These are phyloP conservation scores for Sugiyamaella grinbergsii DNA, from an alignment of 1,139 yeast species.

Conservation along the genomic window DNA sequence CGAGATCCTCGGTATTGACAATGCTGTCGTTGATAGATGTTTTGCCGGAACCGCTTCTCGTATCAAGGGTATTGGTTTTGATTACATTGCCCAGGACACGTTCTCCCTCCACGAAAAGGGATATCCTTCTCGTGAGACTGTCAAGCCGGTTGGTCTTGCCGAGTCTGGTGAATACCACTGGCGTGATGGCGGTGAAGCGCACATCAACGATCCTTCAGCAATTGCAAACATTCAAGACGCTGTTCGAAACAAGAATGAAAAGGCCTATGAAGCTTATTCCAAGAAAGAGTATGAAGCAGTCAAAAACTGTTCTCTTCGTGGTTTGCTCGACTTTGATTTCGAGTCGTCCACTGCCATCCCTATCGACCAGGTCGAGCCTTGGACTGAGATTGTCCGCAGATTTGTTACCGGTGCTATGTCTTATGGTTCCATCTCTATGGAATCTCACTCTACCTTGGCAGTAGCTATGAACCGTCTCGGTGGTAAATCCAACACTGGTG, in stretches of 20 bases:
- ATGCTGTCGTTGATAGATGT: slow-evolving; percentile 91
- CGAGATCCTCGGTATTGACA: slow-evolving; percentile 95
- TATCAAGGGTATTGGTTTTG: slow-evolving; percentile 93
- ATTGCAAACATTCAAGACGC: slow-evolving; percentile 96
- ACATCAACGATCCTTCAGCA: slow-evolving; percentile 91
- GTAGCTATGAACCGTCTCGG: slow-evolving; percentile 98
- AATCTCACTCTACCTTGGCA: slow-evolving; percentile 95
- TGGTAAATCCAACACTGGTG: slow-evolving; percentile 97
- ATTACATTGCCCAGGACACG: slow-evolving; percentile 95
- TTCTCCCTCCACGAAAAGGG: slow-evolving; percentile 92
- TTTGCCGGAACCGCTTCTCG: slow-evolving; percentile 98
- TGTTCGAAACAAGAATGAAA: slow-evolving; percentile 91
- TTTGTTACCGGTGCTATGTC: slow-evolving; percentile 99
- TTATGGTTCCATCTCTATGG: slow-evolving; percentile 97
- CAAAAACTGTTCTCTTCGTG: slow-evolving; percentile 90
- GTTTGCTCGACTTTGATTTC: slow-evolving; percentile 85
- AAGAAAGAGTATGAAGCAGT: slow-evolving; percentile 91
- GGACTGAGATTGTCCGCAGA: slow-evolving; percentile 98
- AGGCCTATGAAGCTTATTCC: slow-evolving; percentile 87
- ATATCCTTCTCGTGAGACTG: slow-evolving; percentile 73
- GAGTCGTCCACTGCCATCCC: slow-evolving; percentile 75
- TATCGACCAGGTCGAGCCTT: slow-evolving; percentile 96
- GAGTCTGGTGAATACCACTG: slow-evolving; percentile 98
- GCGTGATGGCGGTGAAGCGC: slow-evolving; percentile 98
- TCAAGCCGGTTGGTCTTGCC: slow-evolving; percentile 74